A percentile compares a stretch with the other conserved stretches of the same genome.
Conservation (phyloP, 257 asterid genomes). For the Solanum verrucosum region DNA sequence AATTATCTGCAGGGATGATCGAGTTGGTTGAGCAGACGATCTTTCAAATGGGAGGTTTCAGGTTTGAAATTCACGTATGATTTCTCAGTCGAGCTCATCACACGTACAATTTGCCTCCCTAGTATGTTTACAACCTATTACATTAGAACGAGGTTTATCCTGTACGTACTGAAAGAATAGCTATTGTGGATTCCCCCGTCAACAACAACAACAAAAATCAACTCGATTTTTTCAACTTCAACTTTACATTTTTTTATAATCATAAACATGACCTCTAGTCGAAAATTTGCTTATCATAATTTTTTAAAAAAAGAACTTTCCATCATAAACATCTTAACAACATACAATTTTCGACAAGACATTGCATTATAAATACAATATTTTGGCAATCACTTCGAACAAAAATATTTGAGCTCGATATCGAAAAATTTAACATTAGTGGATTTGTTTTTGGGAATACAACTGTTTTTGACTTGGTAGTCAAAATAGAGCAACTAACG, state of each 20-base stretch:
- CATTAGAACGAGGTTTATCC: fast-evolving
- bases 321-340: not conserved
- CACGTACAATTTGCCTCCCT: not conserved
- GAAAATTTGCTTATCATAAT: not conserved
- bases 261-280: not conserved
- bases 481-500: not conserved
- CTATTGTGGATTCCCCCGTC: fast-evolving
- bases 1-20: fast-evolving
- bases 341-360: not conserved
- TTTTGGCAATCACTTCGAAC: not conserved
- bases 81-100: not conserved
- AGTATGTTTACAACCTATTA: not conserved
- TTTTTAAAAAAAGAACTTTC: not conserved
- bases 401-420: not conserved
- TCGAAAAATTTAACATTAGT: not conserved
- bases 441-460: not conserved
- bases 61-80: no score
- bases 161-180: fast-evolving
- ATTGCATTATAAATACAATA: not conserved
- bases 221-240: no score
- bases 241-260: not conserved
- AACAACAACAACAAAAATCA: not conserved
- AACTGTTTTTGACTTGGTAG: not conserved
- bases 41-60: not conserved
- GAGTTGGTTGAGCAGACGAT: not conserved